phyloP scores from a whole-genome alignment of 129 eudicot genomes.

The Lonicera japonica region DNA sequence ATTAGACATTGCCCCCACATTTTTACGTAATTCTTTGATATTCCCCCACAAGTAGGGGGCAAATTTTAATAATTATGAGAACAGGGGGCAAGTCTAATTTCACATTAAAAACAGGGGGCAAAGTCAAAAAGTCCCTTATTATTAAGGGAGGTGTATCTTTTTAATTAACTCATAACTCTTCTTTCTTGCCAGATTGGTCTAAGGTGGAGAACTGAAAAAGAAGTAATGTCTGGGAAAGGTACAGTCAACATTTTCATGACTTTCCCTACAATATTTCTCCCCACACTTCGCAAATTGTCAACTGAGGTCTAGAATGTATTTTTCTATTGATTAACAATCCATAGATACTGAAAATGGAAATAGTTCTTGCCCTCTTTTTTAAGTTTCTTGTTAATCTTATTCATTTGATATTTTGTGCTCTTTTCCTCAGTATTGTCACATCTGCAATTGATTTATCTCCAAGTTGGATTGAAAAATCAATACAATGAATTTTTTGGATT shows the following conservation, averaged over 20 bases:
- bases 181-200: constrained; percentile 63
- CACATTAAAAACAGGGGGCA: no score
- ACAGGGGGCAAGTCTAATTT: no score
- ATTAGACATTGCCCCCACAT: no score
- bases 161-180: neutral
- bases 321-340: neutral
- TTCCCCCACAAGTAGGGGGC: no score
- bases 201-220: constrained; percentile 97
- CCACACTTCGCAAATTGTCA: neutral
- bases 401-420: neutral
- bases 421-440: neutral
- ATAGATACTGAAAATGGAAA: neutral
- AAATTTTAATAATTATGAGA: no score
- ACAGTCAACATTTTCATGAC: constrained; percentile 8
- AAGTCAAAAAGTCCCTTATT: no score
- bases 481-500: neutral
- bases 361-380: no score
- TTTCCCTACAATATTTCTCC: neutral
- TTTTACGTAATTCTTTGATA: no score
- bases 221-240: constrained; percentile 98
- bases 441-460: neutral
- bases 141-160: no score
- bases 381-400: no score
- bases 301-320: neutral
- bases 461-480: neutral